phyloP scores from a whole-genome alignment of 2,329 filamentous ascomycete genomes.

The Pseudogymnoascus sp. region DNA sequence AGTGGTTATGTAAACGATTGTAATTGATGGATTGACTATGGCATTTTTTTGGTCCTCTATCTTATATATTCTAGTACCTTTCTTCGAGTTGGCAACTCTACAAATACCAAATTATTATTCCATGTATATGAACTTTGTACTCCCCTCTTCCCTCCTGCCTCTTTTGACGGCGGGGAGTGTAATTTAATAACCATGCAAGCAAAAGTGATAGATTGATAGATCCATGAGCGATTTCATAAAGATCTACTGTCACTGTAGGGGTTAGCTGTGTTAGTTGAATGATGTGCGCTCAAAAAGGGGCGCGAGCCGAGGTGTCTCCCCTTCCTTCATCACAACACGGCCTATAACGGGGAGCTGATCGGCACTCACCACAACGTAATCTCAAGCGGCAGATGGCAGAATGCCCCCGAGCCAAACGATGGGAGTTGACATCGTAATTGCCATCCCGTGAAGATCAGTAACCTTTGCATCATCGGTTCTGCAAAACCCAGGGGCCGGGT shows the following conservation, averaged over 20 bases:
- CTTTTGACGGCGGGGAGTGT: too few species aligned
- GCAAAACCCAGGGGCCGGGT: too few species aligned
- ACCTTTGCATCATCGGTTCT: too few species aligned
- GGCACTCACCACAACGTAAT: background rate
- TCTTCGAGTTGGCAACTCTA: background rate
- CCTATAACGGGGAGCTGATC: background rate
- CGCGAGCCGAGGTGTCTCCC: too few species aligned
- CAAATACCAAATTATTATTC: background rate
- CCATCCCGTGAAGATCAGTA: background rate
- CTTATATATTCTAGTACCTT: conserved; percentile 1
- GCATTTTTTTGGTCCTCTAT: background rate
- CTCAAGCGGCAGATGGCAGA: background rate
- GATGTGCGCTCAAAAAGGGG: too few species aligned
- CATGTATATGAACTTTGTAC: too few species aligned
- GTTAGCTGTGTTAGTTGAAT: too few species aligned
- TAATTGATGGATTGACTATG: conserved; percentile 1
- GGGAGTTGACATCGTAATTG: background rate
- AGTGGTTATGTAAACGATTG: background rate
- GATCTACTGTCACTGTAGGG: too few species aligned
- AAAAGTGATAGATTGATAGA: background rate
- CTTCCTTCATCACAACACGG: background rate
- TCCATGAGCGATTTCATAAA: background rate
- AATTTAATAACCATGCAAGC: too few species aligned
- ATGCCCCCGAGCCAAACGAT: background rate
- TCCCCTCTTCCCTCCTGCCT: too few species aligned